Conservation (phyloP, 140 eudicot species). For the Flaveria floridana region DNA sequence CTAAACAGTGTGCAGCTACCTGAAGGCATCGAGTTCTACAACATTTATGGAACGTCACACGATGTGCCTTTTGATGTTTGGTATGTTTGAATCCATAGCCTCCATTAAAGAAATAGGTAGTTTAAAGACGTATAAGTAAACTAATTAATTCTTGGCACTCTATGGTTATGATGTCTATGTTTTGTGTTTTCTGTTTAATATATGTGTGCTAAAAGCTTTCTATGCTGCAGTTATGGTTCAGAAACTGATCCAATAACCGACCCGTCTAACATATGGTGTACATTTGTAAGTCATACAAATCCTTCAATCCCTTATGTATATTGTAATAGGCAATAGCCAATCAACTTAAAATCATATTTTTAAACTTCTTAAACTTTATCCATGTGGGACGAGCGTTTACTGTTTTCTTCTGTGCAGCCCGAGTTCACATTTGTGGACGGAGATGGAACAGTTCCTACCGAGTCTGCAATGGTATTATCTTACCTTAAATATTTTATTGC, state of each 20-base stretch:
- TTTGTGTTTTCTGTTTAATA: neutral
- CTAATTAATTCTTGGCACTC: neutral
- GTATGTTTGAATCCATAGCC: conserved; percentile 40
- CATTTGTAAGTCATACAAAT: conserved; percentile 51
- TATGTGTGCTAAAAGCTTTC: conserved; percentile 17
- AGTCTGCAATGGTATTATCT: conserved; percentile 69
- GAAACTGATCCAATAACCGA: conserved; percentile 71
- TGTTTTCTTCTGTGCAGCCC: conserved; percentile 55
- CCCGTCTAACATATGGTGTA: conserved; percentile 67
- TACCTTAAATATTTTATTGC: neutral
- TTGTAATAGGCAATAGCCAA: neutral
- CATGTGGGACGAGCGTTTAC: neutral
- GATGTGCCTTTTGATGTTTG: conserved; percentile 93
- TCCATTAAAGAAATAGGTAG: neutral
- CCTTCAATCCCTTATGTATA: neutral
- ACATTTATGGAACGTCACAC: conserved; percentile 69
- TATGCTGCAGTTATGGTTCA: conserved; percentile 68
- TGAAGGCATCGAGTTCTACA: conserved; percentile 67
- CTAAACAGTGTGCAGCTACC: conserved; percentile 64
- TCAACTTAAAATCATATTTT: no score
- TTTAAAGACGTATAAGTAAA: neutral
- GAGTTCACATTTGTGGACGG: conserved; percentile 81
- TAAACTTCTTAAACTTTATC: neutral
- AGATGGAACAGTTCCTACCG: conserved; percentile 92
- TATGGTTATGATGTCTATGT: neutral